Evolutionary conservation across 1,139 yeast genomes (phyloP).

Genomic region (Hansenula sp.): DNA sequence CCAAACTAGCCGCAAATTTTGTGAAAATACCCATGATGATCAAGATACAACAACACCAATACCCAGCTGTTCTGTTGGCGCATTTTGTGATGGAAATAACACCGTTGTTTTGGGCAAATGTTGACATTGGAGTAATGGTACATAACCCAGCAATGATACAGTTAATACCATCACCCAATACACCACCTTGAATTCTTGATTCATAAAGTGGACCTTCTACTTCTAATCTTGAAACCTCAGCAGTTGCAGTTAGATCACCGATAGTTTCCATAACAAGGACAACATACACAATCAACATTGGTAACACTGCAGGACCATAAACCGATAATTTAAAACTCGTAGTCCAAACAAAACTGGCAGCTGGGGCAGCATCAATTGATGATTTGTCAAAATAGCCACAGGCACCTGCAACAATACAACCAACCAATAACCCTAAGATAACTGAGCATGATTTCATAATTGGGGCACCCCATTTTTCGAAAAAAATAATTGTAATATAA

Average conservation of each 20-base stretch:
- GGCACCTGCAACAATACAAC: slow-evolving; percentile 90
- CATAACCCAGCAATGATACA: slow-evolving; percentile 71
- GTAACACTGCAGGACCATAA: slow-evolving; percentile 82
- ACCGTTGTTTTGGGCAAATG: slow-evolving; percentile 93
- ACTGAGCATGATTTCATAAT: slow-evolving; percentile 93
- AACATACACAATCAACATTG: slow-evolving; percentile 76
- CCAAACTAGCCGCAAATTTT: slow-evolving; percentile 86
- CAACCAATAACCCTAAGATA: slow-evolving; percentile 74
- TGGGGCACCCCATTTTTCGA: slow-evolving; percentile 91
- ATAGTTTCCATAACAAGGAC: slow-evolving; percentile 71
- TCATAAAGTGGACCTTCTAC: slow-evolving; percentile 80
- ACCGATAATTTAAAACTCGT: slow-evolving; percentile 71
- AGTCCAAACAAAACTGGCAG: slow-evolving; percentile 81
- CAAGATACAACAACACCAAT: slow-evolving; percentile 84
- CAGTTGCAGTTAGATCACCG: slow-evolving; percentile 90
- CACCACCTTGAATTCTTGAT: slow-evolving; percentile 87
- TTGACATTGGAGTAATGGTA: slow-evolving; percentile 80
- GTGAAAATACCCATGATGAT: slow-evolving; percentile 83
- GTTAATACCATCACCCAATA: slow-evolving; percentile 71
- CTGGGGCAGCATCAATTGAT: slow-evolving; percentile 68
- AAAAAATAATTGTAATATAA: slow-evolving; percentile 62
- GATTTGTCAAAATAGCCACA: slow-evolving; percentile 70
- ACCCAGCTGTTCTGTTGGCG: slow-evolving; percentile 82
- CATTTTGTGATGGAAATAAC: slow-evolving; percentile 88
- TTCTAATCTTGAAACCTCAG: slow-evolving; percentile 81